phyloP scores from a whole-genome alignment of 169 alveolate species.

The Theileria sp. region DNA sequence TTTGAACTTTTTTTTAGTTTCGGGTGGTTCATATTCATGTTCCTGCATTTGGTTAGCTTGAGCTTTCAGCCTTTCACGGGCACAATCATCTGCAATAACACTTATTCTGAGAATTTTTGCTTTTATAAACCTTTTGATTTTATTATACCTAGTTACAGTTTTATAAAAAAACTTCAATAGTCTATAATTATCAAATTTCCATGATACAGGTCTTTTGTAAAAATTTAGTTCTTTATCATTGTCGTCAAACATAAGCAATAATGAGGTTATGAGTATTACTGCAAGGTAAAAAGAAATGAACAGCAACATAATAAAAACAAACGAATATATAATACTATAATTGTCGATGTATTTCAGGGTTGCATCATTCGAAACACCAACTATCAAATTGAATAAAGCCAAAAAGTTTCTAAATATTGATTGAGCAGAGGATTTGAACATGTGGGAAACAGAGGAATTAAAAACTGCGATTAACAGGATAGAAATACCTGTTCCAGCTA shows the following conservation, averaged over 20 bases:
- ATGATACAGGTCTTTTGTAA: not conserved
- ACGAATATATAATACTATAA: conserved; percentile 21
- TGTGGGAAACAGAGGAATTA: conserved; percentile 43
- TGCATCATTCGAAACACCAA: conserved; percentile 29
- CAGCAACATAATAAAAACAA: conserved; percentile 13
- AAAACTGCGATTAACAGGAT: conserved; percentile 17
- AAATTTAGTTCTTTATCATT: conserved; percentile 13
- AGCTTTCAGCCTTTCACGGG: not conserved
- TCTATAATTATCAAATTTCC: conserved; percentile 31
- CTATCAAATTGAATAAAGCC: conserved; percentile 28
- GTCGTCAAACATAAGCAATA: conserved; percentile 35
- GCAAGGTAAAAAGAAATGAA: conserved; percentile 34
- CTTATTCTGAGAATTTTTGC: not conserved
- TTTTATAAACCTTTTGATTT: not conserved
- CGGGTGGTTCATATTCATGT: not conserved
- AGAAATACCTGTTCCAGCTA: conserved; percentile 1
- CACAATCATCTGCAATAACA: not conserved
- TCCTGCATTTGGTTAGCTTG: not conserved
- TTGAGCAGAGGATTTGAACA: conserved; percentile 3
- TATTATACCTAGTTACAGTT: not conserved
- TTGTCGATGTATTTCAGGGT: conserved; percentile 26
- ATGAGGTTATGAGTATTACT: conserved; percentile 21
- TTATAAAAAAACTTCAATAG: not conserved
- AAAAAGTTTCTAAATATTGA: conserved; percentile 32
- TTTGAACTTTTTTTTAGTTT: not conserved